A percentile compares a stretch with the other conserved stretches of the same genome.
phyloP scores from a whole-genome alignment of 768 basidiomycete genomes.

The Leucocoprinus sp. region DNA sequence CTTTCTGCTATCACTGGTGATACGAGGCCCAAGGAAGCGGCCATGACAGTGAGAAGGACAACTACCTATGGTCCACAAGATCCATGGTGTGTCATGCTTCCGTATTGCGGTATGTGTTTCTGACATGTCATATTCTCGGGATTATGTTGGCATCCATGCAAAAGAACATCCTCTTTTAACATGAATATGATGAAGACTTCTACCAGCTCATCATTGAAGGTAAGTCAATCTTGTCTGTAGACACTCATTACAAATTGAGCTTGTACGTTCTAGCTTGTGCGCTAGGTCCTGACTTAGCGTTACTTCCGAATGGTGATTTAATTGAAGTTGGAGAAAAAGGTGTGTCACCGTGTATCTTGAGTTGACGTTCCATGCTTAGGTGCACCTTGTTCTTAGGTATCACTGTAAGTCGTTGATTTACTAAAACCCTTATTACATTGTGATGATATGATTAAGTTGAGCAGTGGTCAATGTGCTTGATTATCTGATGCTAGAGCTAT shows the following conservation, averaged over 20 bases:
- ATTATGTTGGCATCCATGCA: constrained; percentile 79
- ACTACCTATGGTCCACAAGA: constrained; percentile 89
- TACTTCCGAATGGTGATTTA: constrained; percentile 75
- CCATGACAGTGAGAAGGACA: constrained; percentile 57
- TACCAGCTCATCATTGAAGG: constrained; percentile 80
- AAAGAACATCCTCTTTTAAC: constrained; percentile 89
- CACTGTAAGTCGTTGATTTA: constrained; percentile 33
- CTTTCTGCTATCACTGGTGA: constrained; percentile 81
- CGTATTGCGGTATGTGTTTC: not conserved
- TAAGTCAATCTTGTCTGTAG: constrained; percentile 16
- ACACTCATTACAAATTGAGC: not conserved
- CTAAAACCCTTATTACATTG: constrained; percentile 24
- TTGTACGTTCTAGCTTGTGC: constrained; percentile 58
- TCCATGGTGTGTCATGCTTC: constrained; percentile 25
- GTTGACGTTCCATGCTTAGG: not conserved
- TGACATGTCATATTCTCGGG: constrained; percentile 29
- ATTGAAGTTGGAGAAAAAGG: constrained; percentile 87
- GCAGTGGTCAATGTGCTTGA: constrained; percentile 80
- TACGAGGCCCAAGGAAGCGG: constrained; percentile 71
- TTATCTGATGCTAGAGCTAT: constrained; percentile 82
- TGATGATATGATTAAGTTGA: constrained; percentile 35
- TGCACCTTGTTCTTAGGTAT: constrained; percentile 39
- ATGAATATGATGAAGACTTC: constrained; percentile 78
- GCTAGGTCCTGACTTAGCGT: constrained; percentile 66
- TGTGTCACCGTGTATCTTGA: constrained; percentile 18